Evolutionary conservation across 2,329 filamentous ascomycete genomes (phyloP), one percentile per base, ranked within the genome.

Genomic region (Capronia epimyces): DNA sequence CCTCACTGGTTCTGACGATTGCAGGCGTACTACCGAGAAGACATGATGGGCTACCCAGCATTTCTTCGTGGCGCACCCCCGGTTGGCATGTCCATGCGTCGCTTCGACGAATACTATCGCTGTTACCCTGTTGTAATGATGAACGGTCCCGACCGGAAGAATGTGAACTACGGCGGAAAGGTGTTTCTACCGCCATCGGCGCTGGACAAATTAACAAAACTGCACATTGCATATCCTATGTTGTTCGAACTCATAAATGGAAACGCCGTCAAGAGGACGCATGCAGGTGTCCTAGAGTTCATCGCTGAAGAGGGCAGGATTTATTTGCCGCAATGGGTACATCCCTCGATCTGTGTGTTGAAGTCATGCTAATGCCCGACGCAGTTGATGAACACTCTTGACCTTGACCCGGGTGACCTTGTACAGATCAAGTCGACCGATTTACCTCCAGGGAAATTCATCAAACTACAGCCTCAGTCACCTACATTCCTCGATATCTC

Each of bases 41-140:
- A 74, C 55, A 67, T 70, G 40, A 73, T 75, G 71, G 70, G 72
- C 55, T 74, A 77, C 55, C 68, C 72, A 12, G 72, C 74, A 52
- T 76, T 80, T 69, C 66, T 79, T 53, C 73, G 73, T 29, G 55
- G 55, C 25, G 46, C 44, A 4, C 66, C 68, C 37, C 72, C 69
- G 44, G 69, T 72, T 24, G 67, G 62, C 27, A 65, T 65, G 69
- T 75, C 67, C 63, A 76, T 71, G 61, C 86, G 89, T 63, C 87
- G 90, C 54, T 98, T 98, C 74, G 91, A 98, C 70, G 93, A 98
- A 71, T 97, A 95, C 75, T 97, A 96, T 72, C 85, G 93, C 64
- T 96, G 90, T 75, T 98, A 97, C 66, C 93, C 93, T 37, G 80
- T 96, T 63, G 83, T 85, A 63, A 97, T 98, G 90, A 82, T 95